Base-by-base conservation (phyloP, 805 yeast genomes). In the Nadsonia fulvescens region DNA sequence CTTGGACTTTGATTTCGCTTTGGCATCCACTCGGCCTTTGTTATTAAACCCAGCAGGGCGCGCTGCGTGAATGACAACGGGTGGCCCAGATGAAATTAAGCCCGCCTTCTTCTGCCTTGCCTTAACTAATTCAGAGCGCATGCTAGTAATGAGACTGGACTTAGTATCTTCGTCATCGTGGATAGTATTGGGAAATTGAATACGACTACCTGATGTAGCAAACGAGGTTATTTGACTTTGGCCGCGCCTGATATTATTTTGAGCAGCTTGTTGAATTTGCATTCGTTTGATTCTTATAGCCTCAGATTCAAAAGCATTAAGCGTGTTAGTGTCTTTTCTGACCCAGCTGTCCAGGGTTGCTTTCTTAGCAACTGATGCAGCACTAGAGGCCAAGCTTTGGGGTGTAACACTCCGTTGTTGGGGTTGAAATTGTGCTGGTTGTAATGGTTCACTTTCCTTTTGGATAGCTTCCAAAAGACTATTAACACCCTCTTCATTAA, bases 41-140 rank as follows among this genome's bases (percentile, higher is more conserved):
- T 56, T 35, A 38, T 64, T 46, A 49, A 67, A 66, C 16, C 62
- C 70, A 1, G 66, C 51, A 0, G 58, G 54, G 9, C 68, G 46
- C 4, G 70, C 56, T 3, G 72, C 70, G 38, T 54, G 59, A 4
- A 54, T 40, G 2, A 34, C 45, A 9, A 24, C 14, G 15, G 18
- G 20, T 16, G 15, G 25, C 13, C 16, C 37, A 6, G 32, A 12
- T 15, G 33, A 29, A 18, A 13, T 7, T 20, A 19, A 22, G 28
- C 35, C 20, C 12, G 35, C 31, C 17, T 25, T 25, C 29, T 35
- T 27, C 18, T 41, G 28, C 13, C 38, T 27, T 24, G 31, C 33
- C 15, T 43, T 36, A 5, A 28, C 25, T 8, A 35, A 32, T 9
- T 41, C 42, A 24, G 30, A 24, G 8, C 30, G 28, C 12, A 33